phyloP scores from a whole-genome alignment of 176 grass and related monocot genomes.

The Bromus sterilis region DNA sequence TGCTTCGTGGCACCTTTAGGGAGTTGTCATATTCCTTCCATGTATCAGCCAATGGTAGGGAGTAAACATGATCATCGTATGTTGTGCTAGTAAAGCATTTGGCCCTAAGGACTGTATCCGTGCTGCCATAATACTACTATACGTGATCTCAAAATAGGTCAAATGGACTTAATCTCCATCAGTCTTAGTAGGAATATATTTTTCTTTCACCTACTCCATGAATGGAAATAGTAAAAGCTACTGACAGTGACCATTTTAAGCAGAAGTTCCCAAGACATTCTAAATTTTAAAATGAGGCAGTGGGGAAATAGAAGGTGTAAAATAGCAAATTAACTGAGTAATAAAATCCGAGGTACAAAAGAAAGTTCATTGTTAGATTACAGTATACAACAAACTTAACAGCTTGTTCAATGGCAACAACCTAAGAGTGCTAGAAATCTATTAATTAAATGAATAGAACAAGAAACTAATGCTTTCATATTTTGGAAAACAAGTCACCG shows the following conservation, averaged over 20 bases:
- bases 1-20: not conserved
- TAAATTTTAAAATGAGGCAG: not conserved
- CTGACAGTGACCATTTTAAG: not conserved
- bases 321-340: not conserved
- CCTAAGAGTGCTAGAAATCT: not conserved
- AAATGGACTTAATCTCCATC: not conserved
- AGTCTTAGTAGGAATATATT: not conserved
- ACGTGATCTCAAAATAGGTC: not conserved
- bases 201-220: not conserved
- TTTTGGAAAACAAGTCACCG: slow-evolving; percentile 25
- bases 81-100: not conserved
- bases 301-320: not conserved
- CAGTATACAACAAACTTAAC: not conserved
- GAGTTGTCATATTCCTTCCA: not conserved
- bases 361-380: not conserved
- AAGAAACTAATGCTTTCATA: not conserved
- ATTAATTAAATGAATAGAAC: not conserved
- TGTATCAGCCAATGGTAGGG: not conserved
- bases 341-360: not conserved
- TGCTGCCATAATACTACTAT: not conserved
- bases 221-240: not conserved
- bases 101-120: not conserved
- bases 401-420: not conserved
- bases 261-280: not conserved
- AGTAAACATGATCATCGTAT: not conserved